Base-by-base conservation (phyloP, 495 filamentous ascomycete species). In the Aspergillus steynii region DNA sequence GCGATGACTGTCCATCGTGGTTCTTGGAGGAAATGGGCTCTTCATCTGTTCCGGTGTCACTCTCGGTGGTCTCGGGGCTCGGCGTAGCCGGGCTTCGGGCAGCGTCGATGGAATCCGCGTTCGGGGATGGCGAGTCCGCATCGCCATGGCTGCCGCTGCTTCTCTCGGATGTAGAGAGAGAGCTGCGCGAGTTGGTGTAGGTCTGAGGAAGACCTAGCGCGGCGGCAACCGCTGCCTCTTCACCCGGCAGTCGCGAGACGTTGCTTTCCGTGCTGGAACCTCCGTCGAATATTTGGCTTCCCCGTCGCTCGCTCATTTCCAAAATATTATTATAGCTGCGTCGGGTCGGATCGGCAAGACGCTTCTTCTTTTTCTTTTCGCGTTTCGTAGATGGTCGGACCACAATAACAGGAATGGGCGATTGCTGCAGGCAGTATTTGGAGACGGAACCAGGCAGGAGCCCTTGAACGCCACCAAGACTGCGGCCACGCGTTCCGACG, bases 341-440 rank as follows among this genome's bases (percentile, higher is more conserved):
- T 50, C 95, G 82, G 34, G 72, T 80, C 6, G 93, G 92, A 61
- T 98, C 91, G 50, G 86, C 84, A 14, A 86, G 84, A 31, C 95
- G 89, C 78, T 97, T 97, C 61, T 83, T 83, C 73, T 96, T 97
- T 74, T 96, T 96, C 76, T 96, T 96, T 64, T 88, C 83, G 5
- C 95, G 89, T 77, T 97, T 96, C 55, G 91, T 86, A 29, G 88
- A 89, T 52, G 95, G 93, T 2, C 95, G 86, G 45, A 98, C 95
- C 32, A 99, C 96, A 42, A 97, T 92, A 2, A 97, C 94, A n/a
- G 95, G 95, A 25, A 99, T 90, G 1, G 95, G 95, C 7, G 91
- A 96, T 73, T 96, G 91, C 71, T 98, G 94, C 12, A 97, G 82
- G 65, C 95, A 97, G 78, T 96, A 99, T 68, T 97, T 97, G 29